Conservation (phyloP, 2,329 filamentous ascomycete genomes). For the Decorospora gaudefroyi region DNA sequence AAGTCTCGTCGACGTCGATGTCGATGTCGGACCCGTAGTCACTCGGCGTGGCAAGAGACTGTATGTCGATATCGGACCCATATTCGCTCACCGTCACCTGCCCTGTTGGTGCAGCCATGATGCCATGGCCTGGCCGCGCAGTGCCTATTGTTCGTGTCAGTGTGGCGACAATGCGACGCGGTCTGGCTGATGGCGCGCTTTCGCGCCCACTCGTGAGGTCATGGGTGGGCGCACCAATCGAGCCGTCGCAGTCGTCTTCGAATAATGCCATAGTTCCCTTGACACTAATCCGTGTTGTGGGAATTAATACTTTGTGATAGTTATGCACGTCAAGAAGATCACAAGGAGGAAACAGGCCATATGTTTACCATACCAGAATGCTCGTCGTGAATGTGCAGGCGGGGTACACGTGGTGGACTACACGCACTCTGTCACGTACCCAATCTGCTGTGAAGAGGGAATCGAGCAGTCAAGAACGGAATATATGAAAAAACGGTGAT, state of each 20-base stretch:
- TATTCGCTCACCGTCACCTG: conserved; percentile 57
- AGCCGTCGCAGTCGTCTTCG: not conserved
- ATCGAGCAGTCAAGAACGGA: too few species aligned
- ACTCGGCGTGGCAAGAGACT: conserved; percentile 50
- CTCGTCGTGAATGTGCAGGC: too few species aligned
- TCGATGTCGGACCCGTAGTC: conserved; percentile 70
- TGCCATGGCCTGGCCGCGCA: conserved; percentile 25
- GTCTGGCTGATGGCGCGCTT: conserved; percentile 15
- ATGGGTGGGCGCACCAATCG: conserved; percentile 11
- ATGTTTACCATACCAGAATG: too few species aligned
- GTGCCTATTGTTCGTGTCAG: conserved; percentile 7
- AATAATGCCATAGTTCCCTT: too few species aligned
- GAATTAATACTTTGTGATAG: too few species aligned
- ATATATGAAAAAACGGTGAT: too few species aligned
- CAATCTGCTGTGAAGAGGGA: too few species aligned
- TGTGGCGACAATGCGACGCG: conserved; percentile 18
- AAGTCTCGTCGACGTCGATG: conserved; percentile 63
- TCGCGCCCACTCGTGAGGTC: conserved; percentile 24
- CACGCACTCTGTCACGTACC: too few species aligned
- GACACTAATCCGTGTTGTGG: too few species aligned
- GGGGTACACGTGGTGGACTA: too few species aligned
- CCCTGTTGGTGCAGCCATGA: conserved; percentile 28
- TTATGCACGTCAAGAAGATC: too few species aligned
- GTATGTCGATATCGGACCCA: conserved; percentile 64
- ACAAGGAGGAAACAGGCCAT: too few species aligned